Conservation (phyloP, 257 asterid genomes). For the Ligustrum vulgare region DNA sequence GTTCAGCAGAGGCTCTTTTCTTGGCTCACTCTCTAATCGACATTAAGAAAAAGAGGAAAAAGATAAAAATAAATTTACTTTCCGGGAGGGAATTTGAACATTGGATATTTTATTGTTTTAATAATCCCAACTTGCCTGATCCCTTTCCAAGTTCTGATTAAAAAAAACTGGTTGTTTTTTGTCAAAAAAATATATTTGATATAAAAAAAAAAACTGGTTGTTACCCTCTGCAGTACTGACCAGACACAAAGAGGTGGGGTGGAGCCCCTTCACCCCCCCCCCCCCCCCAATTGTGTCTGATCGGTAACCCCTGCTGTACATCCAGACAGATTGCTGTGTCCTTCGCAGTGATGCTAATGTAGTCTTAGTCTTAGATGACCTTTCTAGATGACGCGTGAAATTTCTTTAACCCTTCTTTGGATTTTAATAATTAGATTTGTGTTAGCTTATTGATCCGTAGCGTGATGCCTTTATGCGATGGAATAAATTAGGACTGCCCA, state of each 20-base stretch:
- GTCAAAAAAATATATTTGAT: no score
- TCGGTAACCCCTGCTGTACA: no score
- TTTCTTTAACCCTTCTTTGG: neutral
- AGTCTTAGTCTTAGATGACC: neutral
- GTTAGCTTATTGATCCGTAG: no score
- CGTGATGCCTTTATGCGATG: neutral
- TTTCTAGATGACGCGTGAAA: neutral
- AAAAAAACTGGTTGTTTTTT: no score
- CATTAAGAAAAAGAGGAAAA: neutral
- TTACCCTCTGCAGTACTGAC: no score
- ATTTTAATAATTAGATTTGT: neutral
- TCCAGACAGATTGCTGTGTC: no score
- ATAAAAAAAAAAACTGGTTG: no score
- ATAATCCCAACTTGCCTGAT: neutral
- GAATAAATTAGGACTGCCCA: neutral
- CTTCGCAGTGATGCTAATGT: neutral
- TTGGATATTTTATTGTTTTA: neutral
- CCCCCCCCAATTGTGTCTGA: no score
- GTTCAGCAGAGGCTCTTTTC: neutral
- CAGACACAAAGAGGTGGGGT: no score
- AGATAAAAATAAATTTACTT: neutral
- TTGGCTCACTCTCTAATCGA: neutral
- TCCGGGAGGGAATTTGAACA: neutral
- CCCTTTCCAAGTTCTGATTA: neutral
- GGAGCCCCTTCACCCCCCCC: no score